Evolutionary conservation across 345 rosid species (phyloP), one percentile per base, ranked within the genome.

Genomic region (Euphorbia tirucalli): DNA sequence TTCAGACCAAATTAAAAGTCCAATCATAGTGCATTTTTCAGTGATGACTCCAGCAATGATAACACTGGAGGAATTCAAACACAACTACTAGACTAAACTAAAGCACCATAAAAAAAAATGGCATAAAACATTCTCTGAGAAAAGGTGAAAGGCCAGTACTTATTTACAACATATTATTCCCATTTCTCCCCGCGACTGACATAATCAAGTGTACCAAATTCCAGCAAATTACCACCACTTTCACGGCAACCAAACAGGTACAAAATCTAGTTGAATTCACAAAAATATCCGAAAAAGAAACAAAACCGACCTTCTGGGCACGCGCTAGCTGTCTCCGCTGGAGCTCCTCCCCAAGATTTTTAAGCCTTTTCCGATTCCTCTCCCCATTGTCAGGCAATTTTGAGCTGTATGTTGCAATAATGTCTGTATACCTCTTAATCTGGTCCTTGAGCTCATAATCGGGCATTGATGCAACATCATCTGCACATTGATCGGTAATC

Each of bases 351-450:
- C 76, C 78, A 7, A 87, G 84, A 31, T 41, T 52, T 14, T 72
- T 61, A 75, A 91, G 64, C 54, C 0, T 24, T 24, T 48, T 30
- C 9, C 74, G 76, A 52, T 88, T 68, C 85, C 68, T 91, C 71
- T 68, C 74, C 0, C 98, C 98, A 9, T 77, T 75, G 61, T 93
- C 98, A 0, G 71, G 68, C 76, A 91, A 75, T 0, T 0, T 41
- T 0, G 59, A 57, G 37, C 79, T 75, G 0, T 65, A 0, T 0
- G 0, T 37, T 16, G 27, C 52, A 7, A 83, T 66, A 18, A 21
- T 61, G 1, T 27, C 0, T 32, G 22, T 74, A 8, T 65, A 63
- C 21, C 90, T 81, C 58, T 25, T 65, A 1, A 93, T 81, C 15
- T 11, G 3, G 2, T 75, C 79, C 18, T 83, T 75, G 0, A 93